A percentile compares a stretch with the other conserved stretches of the same genome.
These are phyloP conservation scores for Dianthus caryophyllus DNA, from an alignment of 148 eudicot genomes.

Conservation along the genomic window DNA sequence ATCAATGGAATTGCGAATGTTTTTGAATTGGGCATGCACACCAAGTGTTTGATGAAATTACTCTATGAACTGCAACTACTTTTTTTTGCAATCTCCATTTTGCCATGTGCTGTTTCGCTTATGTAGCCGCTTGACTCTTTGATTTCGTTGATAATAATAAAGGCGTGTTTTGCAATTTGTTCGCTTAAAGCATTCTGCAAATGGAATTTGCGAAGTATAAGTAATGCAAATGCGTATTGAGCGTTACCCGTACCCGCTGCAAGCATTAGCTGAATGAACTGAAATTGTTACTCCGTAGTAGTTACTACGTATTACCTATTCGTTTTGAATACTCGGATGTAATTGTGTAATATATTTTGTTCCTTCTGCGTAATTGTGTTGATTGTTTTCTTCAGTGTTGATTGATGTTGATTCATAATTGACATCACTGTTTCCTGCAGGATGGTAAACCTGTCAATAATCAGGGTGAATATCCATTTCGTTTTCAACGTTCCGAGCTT, in stretches of 20 bases:
- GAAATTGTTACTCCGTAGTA: neutral
- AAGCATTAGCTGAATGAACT: too few relatives aligned
- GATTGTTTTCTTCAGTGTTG: neutral
- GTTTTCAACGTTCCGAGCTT: slow-evolving; percentile 84
- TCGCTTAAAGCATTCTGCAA: neutral
- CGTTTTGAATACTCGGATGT: neutral
- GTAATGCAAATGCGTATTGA: neutral
- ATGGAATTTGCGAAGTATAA: neutral
- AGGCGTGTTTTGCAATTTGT: neutral
- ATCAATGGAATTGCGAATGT: too few relatives aligned
- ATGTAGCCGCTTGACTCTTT: neutral
- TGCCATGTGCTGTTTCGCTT: neutral
- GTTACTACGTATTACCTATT: too few relatives aligned
- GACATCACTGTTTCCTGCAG: slow-evolving; percentile 3
- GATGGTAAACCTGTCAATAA: slow-evolving; percentile 43
- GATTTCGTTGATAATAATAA: neutral
- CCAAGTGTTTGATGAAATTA: too few relatives aligned
- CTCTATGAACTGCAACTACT: too few relatives aligned
- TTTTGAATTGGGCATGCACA: too few relatives aligned
- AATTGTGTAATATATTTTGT: neutral
- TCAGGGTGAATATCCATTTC: slow-evolving; percentile 49
- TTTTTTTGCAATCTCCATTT: neutral
- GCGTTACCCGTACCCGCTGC: neutral
- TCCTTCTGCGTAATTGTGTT: neutral
- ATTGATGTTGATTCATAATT: neutral